phyloP scores from a whole-genome alignment of 495 filamentous ascomycete species.

The Xylaria intraflava region DNA sequence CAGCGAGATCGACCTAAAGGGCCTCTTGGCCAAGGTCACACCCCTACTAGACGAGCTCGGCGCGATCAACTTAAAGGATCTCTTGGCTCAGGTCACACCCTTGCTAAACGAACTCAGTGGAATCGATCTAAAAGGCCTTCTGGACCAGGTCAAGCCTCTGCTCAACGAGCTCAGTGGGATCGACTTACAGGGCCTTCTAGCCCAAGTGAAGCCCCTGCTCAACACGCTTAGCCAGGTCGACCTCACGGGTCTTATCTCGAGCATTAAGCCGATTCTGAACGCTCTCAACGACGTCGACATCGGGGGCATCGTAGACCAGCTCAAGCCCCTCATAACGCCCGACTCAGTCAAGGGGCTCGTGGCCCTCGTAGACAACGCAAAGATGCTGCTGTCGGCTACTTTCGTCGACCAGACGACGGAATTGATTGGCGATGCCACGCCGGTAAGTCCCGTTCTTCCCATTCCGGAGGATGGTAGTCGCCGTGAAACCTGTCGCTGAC shows the following conservation, averaged over 20 bases:
- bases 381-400: slow-evolving; percentile 29
- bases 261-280: slow-evolving; percentile 33
- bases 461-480: background rate
- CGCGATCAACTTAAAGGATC: slow-evolving; percentile 22
- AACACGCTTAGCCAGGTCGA: slow-evolving; percentile 24
- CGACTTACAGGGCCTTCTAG: slow-evolving; percentile 27
- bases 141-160: slow-evolving; percentile 27
- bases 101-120: slow-evolving; percentile 27
- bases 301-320: slow-evolving; percentile 29
- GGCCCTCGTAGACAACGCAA: slow-evolving; percentile 35
- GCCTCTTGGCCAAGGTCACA: slow-evolving; percentile 31
- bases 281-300: slow-evolving; percentile 32
- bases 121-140: slow-evolving; percentile 29
- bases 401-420: slow-evolving; percentile 44
- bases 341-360: slow-evolving; percentile 36
- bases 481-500: slow-evolving; percentile 8
- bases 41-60: slow-evolving; percentile 24
- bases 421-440: slow-evolving; percentile 45
- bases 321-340: slow-evolving; percentile 37
- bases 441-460: slow-evolving; percentile 31
- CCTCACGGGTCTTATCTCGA: slow-evolving; percentile 24
- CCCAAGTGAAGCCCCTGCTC: slow-evolving; percentile 29
- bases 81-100: slow-evolving; percentile 26
- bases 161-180: slow-evolving; percentile 28
- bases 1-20: slow-evolving; percentile 23